A percentile compares a stretch with the other conserved stretches of the same genome.
These are phyloP conservation scores for Trichothecium sympodiale DNA, from an alignment of 2,329 filamentous ascomycete species.

Conservation along the genomic window DNA sequence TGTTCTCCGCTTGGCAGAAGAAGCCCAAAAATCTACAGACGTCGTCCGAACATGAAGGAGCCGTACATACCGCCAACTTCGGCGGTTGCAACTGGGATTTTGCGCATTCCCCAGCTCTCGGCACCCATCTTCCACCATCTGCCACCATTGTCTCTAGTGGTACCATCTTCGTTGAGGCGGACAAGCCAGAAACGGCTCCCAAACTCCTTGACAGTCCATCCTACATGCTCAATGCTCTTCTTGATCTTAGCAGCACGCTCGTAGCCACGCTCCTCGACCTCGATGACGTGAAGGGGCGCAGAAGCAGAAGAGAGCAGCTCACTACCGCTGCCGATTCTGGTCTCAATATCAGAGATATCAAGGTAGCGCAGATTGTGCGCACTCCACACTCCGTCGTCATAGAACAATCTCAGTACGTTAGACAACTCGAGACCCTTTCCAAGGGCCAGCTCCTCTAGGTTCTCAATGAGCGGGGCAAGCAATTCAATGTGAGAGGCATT, in stretches of 20 bases:
- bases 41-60: constrained; percentile 51
- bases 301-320: constrained; percentile 47
- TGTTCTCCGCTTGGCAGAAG: constrained; percentile 1
- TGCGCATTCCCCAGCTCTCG: constrained; percentile 75
- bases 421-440: constrained; percentile 54
- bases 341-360: constrained; percentile 55
- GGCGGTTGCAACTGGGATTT: constrained; percentile 81
- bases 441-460: constrained; percentile 65
- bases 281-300: constrained; percentile 63
- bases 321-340: constrained; percentile 49
- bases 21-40: constrained; percentile 28
- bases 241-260: constrained; percentile 52
- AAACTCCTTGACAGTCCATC: constrained; percentile 64
- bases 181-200: constrained; percentile 58
- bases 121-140: constrained; percentile 78
- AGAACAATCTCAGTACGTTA: constrained; percentile 57
- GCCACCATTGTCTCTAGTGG: constrained; percentile 31
- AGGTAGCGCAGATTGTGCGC: constrained; percentile 60
- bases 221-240: constrained; percentile 46
- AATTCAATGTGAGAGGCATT: constrained; percentile 50
- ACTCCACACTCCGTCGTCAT: constrained; percentile 30
- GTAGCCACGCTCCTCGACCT: constrained; percentile 60
- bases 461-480: constrained; percentile 53
- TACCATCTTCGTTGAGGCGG: constrained; percentile 29
- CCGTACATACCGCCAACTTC: constrained; percentile 95